Percentiles rank a stretch among this genome's conserved stretches.
These are phyloP conservation scores for Nannizzia gypsea DNA, from an alignment of 2,329 filamentous ascomycete genomes.

Conservation along the genomic window DNA sequence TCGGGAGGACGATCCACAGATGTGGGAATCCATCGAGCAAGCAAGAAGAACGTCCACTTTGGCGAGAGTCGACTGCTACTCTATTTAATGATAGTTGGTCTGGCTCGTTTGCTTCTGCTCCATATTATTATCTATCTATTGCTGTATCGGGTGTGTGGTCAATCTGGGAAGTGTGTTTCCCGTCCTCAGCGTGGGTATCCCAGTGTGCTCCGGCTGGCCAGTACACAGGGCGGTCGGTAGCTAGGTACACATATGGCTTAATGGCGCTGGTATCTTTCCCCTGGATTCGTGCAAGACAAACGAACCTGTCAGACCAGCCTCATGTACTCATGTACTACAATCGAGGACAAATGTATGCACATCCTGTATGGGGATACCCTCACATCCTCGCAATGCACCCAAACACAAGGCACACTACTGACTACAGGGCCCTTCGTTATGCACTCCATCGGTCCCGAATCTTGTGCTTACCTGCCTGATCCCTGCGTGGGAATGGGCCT, in stretches of 20 bases:
- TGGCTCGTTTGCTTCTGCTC: background rate
- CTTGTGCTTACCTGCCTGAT: background rate
- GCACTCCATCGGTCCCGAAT: background rate
- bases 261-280: background rate
- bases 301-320: conserved; percentile 1
- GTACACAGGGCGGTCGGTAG: background rate
- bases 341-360: background rate
- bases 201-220: background rate
- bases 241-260: background rate
- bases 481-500: background rate
- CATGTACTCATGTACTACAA: background rate
- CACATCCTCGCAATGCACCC: background rate
- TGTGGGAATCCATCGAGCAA: conserved; percentile 1
- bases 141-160: background rate
- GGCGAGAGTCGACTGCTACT: background rate
- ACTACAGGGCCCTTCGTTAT: background rate
- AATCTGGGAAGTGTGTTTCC: background rate
- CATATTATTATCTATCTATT: background rate
- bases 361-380: background rate
- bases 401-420: background rate
- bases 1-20: conserved; percentile 1
- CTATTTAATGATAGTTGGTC: background rate
- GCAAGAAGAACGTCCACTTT: too few relatives aligned
- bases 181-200: background rate
- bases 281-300: background rate